Base-by-base conservation (phyloP, 2,329 filamentous ascomycete species). In the Tolypocladium capitatum region DNA sequence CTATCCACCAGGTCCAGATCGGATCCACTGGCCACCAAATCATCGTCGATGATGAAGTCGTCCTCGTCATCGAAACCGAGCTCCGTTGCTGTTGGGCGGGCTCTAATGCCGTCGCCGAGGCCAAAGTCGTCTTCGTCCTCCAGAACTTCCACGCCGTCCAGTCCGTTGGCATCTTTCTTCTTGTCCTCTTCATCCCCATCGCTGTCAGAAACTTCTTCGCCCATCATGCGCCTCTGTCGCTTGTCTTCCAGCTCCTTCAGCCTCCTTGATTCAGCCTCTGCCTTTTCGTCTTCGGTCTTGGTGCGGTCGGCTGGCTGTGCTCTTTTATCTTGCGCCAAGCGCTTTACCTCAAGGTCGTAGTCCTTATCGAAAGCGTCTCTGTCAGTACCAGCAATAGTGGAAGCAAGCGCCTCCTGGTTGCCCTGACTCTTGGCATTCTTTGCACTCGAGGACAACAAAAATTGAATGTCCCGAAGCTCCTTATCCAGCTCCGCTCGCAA, bases 51-150 rank as follows among this genome's bases (percentile, higher is more conserved):
- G 27, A 91, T 63, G 58, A 97, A 97, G 56, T 96, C 88, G 57
- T 97, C 91, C 61, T 97, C 91, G 56, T 96, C 91, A 54, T 95
- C 89, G 32, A 94, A 83, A 6, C 81, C 86, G 18, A 89, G 64
- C 49, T 83, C 75, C 11, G 75, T 72, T 4, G 74, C 75, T 8
- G 78, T 80, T 31, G 72, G 73, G 24, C 73, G 70, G 46, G 70
- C 67, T 56, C 70, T 76, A 53, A 83, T 78, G 40, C 80, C 80
- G 44, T 65, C 61, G 32, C 80, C 80, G 16, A 84, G 67, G 3
- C 76, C 76, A 60, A 78, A 84, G 48, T 75, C 73, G 31, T 80
- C 76, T 1, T 69, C 67, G 14, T 77, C 71, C 14, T 72, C 73
- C 5, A 70, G 58, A 24, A 56, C 59, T 11, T 62, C 56, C 13